Percentiles rank a stretch among this genome's conserved stretches.
phyloP scores from a whole-genome alignment of 176 grass and related monocot species.

The Sorghum bicolor region DNA sequence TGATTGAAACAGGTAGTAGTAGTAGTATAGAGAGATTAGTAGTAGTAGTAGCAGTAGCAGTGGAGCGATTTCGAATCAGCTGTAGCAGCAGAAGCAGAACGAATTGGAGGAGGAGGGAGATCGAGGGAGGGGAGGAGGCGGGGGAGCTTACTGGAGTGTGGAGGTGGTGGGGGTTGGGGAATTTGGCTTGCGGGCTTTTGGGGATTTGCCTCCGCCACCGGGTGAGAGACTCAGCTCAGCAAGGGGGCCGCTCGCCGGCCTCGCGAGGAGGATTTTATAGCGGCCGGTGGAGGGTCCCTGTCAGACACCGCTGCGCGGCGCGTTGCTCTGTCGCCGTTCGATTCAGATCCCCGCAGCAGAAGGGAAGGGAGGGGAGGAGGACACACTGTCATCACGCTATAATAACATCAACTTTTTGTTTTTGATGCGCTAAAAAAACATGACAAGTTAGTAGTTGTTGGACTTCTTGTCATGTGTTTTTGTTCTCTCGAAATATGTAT shows the following conservation, averaged over 20 bases:
- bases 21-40: constrained; percentile 24
- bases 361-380: too few species aligned
- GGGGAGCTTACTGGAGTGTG: constrained; percentile 45
- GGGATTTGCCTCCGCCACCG: neutral
- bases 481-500: too few species aligned
- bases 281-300: neutral
- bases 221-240: neutral
- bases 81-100: neutral
- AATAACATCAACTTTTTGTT: too few species aligned
- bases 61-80: constrained; percentile 17
- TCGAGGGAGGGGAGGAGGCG: neutral
- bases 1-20: constrained; percentile 24
- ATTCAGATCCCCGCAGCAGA: neutral
- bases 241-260: neutral
- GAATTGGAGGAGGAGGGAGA: constrained; percentile 14
- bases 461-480: too few species aligned
- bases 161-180: constrained; percentile 25
- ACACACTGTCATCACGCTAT: too few species aligned
- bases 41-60: constrained; percentile 7
- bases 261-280: neutral
- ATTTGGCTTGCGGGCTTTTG: constrained; percentile 19
- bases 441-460: too few species aligned
- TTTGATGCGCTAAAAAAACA: too few species aligned
- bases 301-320: neutral
- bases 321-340: neutral